These are phyloP conservation scores for Tolypocladium inflatum DNA, from an alignment of 2,329 filamentous ascomycete species.

Conservation along the genomic window DNA sequence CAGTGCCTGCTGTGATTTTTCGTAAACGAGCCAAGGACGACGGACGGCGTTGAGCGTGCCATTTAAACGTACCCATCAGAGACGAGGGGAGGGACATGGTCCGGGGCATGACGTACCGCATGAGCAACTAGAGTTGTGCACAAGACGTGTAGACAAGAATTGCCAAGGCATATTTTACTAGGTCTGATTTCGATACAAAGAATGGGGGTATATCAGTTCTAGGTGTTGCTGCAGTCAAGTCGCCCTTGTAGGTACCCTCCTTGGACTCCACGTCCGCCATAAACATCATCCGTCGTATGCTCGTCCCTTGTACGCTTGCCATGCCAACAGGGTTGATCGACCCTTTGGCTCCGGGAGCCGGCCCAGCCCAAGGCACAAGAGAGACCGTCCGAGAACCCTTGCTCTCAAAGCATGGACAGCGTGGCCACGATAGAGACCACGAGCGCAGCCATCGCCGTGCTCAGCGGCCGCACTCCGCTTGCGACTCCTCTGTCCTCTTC, in stretches of 20 bases:
- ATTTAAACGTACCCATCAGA: conserved; percentile 1
- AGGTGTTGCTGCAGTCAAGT: conserved; percentile 2
- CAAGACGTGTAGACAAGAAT: neutral
- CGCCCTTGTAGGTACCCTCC: neutral
- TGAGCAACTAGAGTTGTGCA: neutral
- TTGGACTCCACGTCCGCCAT: neutral
- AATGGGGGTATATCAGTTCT: conserved; percentile 5
- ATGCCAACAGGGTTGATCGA: neutral
- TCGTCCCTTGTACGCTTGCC: neutral
- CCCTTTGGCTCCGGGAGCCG: neutral
- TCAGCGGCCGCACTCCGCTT: conserved; percentile 8
- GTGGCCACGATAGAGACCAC: conserved; percentile 1
- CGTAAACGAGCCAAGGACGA: neutral
- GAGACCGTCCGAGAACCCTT: neutral
- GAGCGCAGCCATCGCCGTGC: conserved; percentile 4
- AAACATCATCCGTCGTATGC: neutral
- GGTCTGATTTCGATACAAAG: neutral
- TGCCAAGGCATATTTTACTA: conserved; percentile 2
- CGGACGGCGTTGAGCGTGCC: conserved; percentile 3
- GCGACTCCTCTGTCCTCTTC: conserved; percentile 18
- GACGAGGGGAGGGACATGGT: neutral
- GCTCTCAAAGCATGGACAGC: neutral
- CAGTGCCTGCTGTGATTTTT: neutral
- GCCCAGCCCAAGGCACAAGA: neutral
- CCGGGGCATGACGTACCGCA: neutral